Conservation (phyloP, 441 rosid genomes). For the Corymbia calophylla region DNA sequence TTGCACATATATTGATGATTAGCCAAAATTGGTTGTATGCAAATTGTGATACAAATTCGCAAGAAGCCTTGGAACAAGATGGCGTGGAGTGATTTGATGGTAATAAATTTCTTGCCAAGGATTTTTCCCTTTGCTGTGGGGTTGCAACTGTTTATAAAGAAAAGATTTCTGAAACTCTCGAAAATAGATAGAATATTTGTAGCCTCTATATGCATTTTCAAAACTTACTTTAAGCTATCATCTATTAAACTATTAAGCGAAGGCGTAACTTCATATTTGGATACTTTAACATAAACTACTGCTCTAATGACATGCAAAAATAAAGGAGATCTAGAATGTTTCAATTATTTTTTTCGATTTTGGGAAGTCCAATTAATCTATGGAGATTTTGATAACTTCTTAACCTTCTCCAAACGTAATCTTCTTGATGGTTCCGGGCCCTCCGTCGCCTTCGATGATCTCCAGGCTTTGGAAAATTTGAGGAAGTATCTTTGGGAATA, state of each 20-base stretch:
- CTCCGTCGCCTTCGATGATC: constrained; percentile 16
- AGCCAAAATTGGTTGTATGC: background rate
- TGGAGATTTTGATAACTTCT: background rate
- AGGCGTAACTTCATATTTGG: background rate
- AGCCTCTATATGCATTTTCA: background rate
- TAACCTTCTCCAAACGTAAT: background rate
- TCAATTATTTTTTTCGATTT: background rate
- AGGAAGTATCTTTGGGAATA: constrained; percentile 9
- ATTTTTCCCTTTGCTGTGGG: background rate
- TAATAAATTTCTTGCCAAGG: background rate
- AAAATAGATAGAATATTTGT: background rate
- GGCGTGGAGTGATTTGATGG: background rate
- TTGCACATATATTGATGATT: background rate
- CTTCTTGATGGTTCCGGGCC: constrained; percentile 20
- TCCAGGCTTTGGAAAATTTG: constrained; percentile 2
- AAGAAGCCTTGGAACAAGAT: background rate
- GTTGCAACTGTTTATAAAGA: background rate
- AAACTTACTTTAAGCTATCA: background rate
- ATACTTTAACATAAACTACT: background rate
- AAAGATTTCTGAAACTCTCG: background rate
- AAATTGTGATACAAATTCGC: background rate
- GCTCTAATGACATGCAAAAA: background rate
- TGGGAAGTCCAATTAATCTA: background rate
- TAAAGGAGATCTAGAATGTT: too few relatives aligned
- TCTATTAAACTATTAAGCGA: background rate